Conservation (phyloP, 129 eudicot genomes). For the Scalesia atractyloides region DNA sequence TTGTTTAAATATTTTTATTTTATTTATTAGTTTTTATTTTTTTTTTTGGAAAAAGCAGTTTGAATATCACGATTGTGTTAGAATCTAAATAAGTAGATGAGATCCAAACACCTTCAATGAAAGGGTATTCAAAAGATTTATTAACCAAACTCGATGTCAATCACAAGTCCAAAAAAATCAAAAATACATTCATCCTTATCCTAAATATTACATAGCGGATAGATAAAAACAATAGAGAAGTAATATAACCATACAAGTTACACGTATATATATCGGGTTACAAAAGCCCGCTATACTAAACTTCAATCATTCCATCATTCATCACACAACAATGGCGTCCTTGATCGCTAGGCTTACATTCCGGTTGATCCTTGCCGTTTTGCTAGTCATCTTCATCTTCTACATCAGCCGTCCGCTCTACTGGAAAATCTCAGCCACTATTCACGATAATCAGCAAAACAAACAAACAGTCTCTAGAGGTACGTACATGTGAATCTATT, state of each 20-base stretch:
- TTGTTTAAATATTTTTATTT: too few species aligned
- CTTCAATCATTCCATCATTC: not conserved
- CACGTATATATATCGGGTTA: not conserved
- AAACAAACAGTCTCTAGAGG: conserved; percentile 39
- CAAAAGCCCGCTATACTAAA: not conserved
- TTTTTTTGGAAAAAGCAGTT: too few species aligned
- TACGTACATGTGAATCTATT: not conserved
- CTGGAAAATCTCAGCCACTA: conserved; percentile 70
- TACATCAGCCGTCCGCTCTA: conserved; percentile 65
- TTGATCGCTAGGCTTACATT: conserved; percentile 43
- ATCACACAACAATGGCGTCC: conserved; percentile 52
- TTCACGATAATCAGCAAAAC: conserved; percentile 59
- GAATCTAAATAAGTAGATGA: too few species aligned
- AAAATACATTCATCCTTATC: not conserved
- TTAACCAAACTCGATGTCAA: not conserved
- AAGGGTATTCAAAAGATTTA: not conserved
- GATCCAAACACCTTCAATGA: too few species aligned
- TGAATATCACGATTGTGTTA: too few species aligned
- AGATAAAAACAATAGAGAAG: not conserved
- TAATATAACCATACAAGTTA: not conserved
- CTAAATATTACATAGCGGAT: not conserved
- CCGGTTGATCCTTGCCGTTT: conserved; percentile 36
- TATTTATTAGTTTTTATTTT: too few species aligned
- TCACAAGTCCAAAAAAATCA: not conserved
- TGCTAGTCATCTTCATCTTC: conserved; percentile 36